phyloP scores from a whole-genome alignment of 2,329 filamentous ascomycete species.

The Aspergillus terreus region DNA sequence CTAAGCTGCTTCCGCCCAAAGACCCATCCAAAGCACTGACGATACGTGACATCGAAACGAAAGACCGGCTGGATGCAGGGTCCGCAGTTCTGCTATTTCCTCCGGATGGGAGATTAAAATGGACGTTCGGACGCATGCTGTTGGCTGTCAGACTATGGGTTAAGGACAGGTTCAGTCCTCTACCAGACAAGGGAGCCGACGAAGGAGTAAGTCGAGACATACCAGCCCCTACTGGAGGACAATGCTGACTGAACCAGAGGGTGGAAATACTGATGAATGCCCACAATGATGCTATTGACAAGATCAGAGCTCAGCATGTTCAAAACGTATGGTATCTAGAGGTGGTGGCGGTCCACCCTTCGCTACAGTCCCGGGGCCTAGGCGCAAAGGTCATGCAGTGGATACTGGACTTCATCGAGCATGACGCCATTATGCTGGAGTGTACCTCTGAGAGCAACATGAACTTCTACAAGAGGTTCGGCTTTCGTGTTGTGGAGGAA shows the following conservation, averaged over 20 bases:
- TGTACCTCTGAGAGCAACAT: conserved; percentile 20
- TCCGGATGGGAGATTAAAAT: conserved; percentile 8
- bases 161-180: conserved; percentile 11
- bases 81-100: conserved; percentile 20
- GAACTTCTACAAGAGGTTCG: conserved; percentile 20
- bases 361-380: conserved; percentile 20
- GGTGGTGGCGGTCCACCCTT: conserved; percentile 24
- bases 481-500: conserved; percentile 19
- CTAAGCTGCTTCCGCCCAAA: conserved; percentile 3
- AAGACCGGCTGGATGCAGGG: conserved; percentile 12
- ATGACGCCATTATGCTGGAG: conserved; percentile 17
- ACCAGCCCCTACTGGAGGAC: no score
- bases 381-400: conserved; percentile 16
- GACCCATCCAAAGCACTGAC: neutral
- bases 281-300: conserved; percentile 6
- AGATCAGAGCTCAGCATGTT: neutral
- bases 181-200: conserved; percentile 10
- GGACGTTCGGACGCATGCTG: conserved; percentile 10
- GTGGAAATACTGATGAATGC: conserved; percentile 11
- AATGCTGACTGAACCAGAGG: conserved; percentile 7
- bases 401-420: conserved; percentile 11
- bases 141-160: conserved; percentile 15
- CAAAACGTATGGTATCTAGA: conserved; percentile 23
- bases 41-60: neutral
- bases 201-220: conserved; percentile 9